Base-by-base conservation (phyloP, 2,329 filamentous ascomycete genomes). In the Akanthomyces uredinophilus region DNA sequence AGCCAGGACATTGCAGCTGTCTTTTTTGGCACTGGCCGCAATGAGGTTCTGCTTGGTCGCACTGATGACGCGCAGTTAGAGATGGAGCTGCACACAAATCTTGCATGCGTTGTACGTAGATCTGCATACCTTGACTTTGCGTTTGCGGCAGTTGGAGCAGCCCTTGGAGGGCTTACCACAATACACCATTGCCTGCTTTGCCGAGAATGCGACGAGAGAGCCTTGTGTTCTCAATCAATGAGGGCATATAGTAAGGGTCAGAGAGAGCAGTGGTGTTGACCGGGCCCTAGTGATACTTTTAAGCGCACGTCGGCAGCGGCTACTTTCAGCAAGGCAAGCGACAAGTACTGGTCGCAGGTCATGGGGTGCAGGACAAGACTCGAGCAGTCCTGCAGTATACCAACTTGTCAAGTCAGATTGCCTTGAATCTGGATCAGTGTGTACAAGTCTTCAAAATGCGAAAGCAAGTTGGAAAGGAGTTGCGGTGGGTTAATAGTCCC, bases 81-180 rank as follows among this genome's bases (percentile, higher is more conserved):
- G 57, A 20, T 32, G 47, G 46, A n/a, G 22, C 18, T 27, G 35
- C 18, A 54, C 60, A 58, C 24, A 55, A 24, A 61, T 55, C 43
- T 22, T 51, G 55, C 24, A 24, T 24, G 44, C 35, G 60, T 58
- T 46, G 51, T 61, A 51, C 50, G 54, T 41, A 49, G 35, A 46
- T 49, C 32, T 60, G 78, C 81, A 74, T 73, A 83, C 81, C 63
- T 80, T 79, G 64, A 83, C 81, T 71, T 84, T 85, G 66, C 81
- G 79, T 68, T 81, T 78, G 65, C 82, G 78, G 67, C 82, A 85
- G 65, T 75, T 80, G 65, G 80, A 82, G 70, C 82, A 85, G 46
- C 81, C 81, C 68, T 81, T 82, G 43, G 81, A 84, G 49, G 82
- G 82, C 67, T 83, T 83, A 5, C 82, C 82, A 66, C 82, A 84